phyloP scores from a whole-genome alignment of 495 filamentous ascomycete genomes.

The Podospora fimiseda region DNA sequence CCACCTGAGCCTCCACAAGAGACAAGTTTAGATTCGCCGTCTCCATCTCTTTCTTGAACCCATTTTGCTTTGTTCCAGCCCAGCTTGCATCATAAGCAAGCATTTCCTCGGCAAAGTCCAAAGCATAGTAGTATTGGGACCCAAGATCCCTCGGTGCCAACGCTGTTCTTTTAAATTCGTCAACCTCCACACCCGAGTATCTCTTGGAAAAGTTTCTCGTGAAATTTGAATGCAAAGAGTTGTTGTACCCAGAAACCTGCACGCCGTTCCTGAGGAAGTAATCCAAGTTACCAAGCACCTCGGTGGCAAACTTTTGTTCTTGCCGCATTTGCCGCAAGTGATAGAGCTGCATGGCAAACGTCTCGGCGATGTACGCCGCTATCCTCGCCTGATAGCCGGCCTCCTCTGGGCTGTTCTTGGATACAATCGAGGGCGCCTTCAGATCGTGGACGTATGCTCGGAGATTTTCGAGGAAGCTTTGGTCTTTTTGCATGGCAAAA shows the following conservation, averaged over 20 bases:
- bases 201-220: slow-evolving; percentile 74
- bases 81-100: slow-evolving; percentile 72
- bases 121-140: slow-evolving; percentile 71
- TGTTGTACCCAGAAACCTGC: slow-evolving; percentile 68
- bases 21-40: slow-evolving; percentile 86
- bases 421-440: slow-evolving; percentile 39
- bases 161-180: slow-evolving; percentile 69
- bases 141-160: slow-evolving; percentile 60
- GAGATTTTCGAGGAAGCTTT: slow-evolving; percentile 61
- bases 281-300: slow-evolving; percentile 63
- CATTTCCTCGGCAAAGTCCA: slow-evolving; percentile 63
- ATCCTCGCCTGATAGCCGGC: slow-evolving; percentile 60
- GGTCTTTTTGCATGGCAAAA: slow-evolving; percentile 64
- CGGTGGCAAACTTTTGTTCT: slow-evolving; percentile 53
- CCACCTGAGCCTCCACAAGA: slow-evolving; percentile 83
- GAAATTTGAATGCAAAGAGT: slow-evolving; percentile 76
- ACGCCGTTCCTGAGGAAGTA: slow-evolving; percentile 74
- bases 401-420: slow-evolving; percentile 41
- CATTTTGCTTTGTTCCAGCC: slow-evolving; percentile 57
- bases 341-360: slow-evolving; percentile 88
- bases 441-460: slow-evolving; percentile 62
- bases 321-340: slow-evolving; percentile 67
- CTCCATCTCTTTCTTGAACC: slow-evolving; percentile 73
- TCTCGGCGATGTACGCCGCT: slow-evolving; percentile 74
- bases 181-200: slow-evolving; percentile 61